These are phyloP conservation scores for Apiotrichum akiyoshidainum DNA, from an alignment of 1,284 basidiomycete species.

Conservation along the genomic window DNA sequence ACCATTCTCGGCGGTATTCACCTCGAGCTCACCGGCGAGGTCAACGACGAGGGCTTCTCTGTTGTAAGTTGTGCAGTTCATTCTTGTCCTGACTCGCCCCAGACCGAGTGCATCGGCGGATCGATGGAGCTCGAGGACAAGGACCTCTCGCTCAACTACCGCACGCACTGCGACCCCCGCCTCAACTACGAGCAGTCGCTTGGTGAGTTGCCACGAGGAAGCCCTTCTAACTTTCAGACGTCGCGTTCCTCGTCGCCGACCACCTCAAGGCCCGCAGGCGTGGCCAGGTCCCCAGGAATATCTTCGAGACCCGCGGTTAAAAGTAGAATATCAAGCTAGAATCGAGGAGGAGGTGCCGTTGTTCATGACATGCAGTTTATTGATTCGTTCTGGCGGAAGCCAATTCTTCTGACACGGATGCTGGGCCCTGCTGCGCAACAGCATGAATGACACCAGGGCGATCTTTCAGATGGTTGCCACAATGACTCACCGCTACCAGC, in stretches of 20 bases:
- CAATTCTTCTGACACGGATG: no score
- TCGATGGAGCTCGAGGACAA: slow-evolving; percentile 58
- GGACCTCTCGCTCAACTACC: slow-evolving; percentile 56
- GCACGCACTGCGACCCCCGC: slow-evolving; percentile 53
- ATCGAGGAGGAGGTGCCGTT: no score
- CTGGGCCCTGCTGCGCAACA: no score
- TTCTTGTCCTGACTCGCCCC: not conserved
- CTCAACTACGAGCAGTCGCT: slow-evolving; percentile 59
- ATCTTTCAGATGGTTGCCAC: no score
- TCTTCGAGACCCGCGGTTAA: slow-evolving; percentile 14
- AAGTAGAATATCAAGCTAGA: not conserved
- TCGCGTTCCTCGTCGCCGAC: slow-evolving; percentile 53
- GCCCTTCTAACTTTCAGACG: slow-evolving; percentile 37
- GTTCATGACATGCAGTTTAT: no score
- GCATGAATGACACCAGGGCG: no score
- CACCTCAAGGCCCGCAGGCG: slow-evolving; percentile 47
- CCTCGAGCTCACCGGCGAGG: slow-evolving; percentile 93
- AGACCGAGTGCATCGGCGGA: slow-evolving; percentile 59
- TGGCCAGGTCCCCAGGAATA: slow-evolving; percentile 42
- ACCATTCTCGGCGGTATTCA: slow-evolving; percentile 90
- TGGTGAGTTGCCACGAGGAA: slow-evolving; percentile 24
- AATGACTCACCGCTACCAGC: no score
- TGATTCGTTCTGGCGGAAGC: no score
- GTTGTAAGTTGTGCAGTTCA: slow-evolving; percentile 54
- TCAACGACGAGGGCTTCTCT: slow-evolving; percentile 86